Evolutionary conservation across 495 filamentous ascomycete species (phyloP).

Genomic region (Ascodesmis nigricans): DNA sequence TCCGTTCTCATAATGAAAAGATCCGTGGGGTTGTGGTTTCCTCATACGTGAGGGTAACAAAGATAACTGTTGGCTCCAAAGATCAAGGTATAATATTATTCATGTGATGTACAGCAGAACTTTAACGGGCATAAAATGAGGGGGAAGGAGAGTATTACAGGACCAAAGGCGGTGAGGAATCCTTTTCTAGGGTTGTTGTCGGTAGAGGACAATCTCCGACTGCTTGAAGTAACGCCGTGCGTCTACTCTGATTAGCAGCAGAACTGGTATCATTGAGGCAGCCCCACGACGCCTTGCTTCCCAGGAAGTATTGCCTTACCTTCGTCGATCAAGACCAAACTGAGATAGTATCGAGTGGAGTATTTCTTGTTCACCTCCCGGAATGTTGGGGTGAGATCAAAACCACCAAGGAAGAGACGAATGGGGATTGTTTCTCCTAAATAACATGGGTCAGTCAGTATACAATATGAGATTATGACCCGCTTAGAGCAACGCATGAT

Average conservation of each 20-base stretch:
- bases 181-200: conserved; percentile 68
- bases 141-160: background rate
- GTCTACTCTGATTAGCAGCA: conserved; percentile 32
- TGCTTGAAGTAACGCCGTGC: conserved; percentile 98
- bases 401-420: conserved; percentile 88
- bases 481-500: conserved; percentile 3
- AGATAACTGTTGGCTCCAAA: background rate
- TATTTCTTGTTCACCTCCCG: conserved; percentile 99
- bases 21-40: background rate
- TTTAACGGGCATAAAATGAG: too few relatives aligned
- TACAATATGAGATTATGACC: conserved; percentile 3
- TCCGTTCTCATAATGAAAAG: background rate
- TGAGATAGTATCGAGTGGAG: conserved; percentile 93
- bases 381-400: conserved; percentile 95
- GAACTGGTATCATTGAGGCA: background rate
- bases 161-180: conserved; percentile 18
- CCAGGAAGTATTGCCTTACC: conserved; percentile 40
- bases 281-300: too few relatives aligned
- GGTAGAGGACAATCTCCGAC: conserved; percentile 92
- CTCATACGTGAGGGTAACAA: background rate
- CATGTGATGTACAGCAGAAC: too few relatives aligned
- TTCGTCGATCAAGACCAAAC: conserved; percentile 90
- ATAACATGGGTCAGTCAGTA: conserved; percentile 6
- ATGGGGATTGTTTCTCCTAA: conserved; percentile 91
- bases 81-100: background rate